Conservation (phyloP, 108 stramenopile genomes). For the Chaetoceros tenuissimus region DNA sequence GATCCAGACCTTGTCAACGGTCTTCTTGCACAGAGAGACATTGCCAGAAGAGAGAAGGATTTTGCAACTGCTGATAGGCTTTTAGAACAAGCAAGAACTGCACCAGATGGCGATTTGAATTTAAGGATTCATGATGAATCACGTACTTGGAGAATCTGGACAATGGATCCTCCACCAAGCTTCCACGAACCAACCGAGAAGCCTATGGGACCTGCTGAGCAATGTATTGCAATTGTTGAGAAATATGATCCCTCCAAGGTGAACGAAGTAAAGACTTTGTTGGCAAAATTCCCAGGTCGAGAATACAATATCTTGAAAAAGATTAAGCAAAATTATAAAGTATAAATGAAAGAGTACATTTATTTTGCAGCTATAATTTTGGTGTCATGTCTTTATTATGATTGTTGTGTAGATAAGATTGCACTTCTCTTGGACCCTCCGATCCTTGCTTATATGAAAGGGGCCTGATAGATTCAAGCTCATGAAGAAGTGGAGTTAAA, state of each 20-base stretch:
- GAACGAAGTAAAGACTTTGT: conserved; percentile 44
- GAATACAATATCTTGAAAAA: conserved; percentile 67
- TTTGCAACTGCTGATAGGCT: conserved; percentile 64
- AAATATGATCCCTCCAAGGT: conserved; percentile 63
- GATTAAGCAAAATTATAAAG: conserved; percentile 48
- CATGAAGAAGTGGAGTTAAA: conserved; percentile 88
- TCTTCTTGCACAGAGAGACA: conserved; percentile 62
- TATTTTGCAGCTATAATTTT: not conserved
- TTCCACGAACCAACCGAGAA: conserved; percentile 5
- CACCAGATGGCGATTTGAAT: conserved; percentile 50
- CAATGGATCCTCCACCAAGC: conserved; percentile 40
- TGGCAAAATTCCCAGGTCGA: conserved; percentile 61
- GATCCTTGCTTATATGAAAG: conserved; percentile 66
- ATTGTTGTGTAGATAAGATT: not conserved
- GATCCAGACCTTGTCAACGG: conserved; percentile 54
- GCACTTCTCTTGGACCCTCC: conserved; percentile 46
- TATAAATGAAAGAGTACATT: not conserved
- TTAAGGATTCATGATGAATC: conserved; percentile 78
- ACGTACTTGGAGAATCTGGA: conserved; percentile 82
- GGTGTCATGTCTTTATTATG: not conserved
- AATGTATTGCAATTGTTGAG: conserved; percentile 51
- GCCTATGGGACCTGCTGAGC: conserved; percentile 27
- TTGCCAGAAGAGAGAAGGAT: conserved; percentile 69
- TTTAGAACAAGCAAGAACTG: conserved; percentile 50
- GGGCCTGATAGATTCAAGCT: conserved; percentile 68